phyloP scores from a whole-genome alignment of 2,329 filamentous ascomycete species.

The Didymella arachidicola region DNA sequence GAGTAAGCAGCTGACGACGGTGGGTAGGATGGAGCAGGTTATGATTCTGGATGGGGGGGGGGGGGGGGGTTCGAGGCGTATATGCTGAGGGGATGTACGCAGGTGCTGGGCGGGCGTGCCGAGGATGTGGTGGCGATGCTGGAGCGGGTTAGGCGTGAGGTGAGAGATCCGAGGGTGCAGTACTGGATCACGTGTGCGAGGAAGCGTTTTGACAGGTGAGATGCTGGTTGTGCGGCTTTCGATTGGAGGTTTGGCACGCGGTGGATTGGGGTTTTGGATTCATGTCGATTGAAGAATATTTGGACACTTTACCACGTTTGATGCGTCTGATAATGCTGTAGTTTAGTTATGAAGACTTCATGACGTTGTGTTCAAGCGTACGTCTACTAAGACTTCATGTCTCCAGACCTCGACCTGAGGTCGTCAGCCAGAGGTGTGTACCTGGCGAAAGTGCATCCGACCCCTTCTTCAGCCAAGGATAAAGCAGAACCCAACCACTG shows the following conservation, averaged over 20 bases:
- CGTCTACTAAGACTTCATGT: too few species aligned
- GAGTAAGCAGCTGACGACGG: not conserved
- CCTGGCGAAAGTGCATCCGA: too few species aligned
- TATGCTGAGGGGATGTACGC: not conserved
- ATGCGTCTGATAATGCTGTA: too few species aligned
- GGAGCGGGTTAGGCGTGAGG: conserved; percentile 18
- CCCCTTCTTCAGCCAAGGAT: too few species aligned
- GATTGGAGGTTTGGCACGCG: conserved; percentile 4
- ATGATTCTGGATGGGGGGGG: not conserved
- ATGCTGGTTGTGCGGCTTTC: not conserved
- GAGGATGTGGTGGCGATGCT: not conserved
- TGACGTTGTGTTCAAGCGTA: too few species aligned
- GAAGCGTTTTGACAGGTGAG: conserved; percentile 1
- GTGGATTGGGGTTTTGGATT: not conserved
- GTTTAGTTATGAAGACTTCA: too few species aligned
- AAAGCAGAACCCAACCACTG: too few species aligned
- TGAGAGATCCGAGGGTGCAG: conserved; percentile 28
- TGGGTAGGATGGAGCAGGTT: not conserved
- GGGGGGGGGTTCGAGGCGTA: not conserved
- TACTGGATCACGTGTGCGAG: conserved; percentile 34
- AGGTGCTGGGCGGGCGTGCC: not conserved
- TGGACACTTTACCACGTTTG: too few species aligned
- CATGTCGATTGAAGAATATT: not conserved
- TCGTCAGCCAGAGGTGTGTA: too few species aligned
- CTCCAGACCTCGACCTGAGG: too few species aligned